Evolutionary conservation across 345 rosid genomes (phyloP).

Genomic region (Raphanus sativus): DNA sequence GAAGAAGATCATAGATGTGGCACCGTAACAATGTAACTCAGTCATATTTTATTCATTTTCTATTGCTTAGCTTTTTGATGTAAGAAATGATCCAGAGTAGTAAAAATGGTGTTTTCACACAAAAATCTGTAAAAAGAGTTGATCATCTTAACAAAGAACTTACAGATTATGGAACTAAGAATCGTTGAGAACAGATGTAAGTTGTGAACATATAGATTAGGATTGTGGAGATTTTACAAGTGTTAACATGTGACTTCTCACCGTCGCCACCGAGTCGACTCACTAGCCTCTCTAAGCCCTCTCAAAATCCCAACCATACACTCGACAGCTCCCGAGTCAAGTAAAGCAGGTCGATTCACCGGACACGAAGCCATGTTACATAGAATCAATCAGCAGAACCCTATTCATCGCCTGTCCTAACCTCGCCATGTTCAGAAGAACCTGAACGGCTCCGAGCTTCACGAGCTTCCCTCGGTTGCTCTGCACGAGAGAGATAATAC

Average conservation of each 20-base stretch:
- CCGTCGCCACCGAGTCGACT: conserved; percentile 51
- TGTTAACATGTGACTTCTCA: too few relatives aligned
- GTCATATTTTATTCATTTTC: background rate
- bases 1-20: background rate
- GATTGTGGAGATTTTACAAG: background rate
- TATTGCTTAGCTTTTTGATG: background rate
- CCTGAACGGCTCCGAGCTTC: conserved; percentile 59
- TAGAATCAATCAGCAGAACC: conserved; percentile 52
- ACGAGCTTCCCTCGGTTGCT: conserved; percentile 65
- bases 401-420: conserved; percentile 55
- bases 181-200: background rate
- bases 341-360: conserved; percentile 58
- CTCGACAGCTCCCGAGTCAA: conserved; percentile 81
- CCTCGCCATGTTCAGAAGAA: conserved; percentile 53
- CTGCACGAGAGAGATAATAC: conserved; percentile 72
- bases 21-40: background rate
- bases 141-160: too few relatives aligned
- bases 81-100: too few relatives aligned
- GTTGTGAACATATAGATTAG: background rate
- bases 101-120: too few relatives aligned
- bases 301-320: conserved; percentile 55
- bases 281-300: conserved; percentile 37
- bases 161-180: too few relatives aligned
- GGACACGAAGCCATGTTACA: conserved; percentile 57
- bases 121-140: too few relatives aligned